A percentile compares a stretch with the other conserved stretches of the same genome.
phyloP scores from a whole-genome alignment of 2,329 filamentous ascomycete genomes.

The Triangularia verruculosa region DNA sequence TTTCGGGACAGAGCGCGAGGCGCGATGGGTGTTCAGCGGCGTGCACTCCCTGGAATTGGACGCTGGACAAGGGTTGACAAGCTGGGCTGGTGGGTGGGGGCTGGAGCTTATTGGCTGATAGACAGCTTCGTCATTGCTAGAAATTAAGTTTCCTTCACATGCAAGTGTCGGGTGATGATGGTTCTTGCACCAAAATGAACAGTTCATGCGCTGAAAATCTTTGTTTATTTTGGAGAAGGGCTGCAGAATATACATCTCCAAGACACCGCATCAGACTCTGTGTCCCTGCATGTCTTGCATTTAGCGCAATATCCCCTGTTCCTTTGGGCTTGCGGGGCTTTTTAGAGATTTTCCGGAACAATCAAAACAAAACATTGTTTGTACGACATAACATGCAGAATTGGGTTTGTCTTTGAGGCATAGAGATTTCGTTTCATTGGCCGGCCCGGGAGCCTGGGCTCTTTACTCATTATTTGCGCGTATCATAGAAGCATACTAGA shows the following conservation, averaged over 20 bases:
- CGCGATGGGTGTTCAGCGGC: slow-evolving; percentile 16
- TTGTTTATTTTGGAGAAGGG: neutral
- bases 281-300: neutral
- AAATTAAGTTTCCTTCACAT: slow-evolving; percentile 24
- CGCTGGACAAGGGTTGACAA: neutral
- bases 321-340: neutral
- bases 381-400: neutral
- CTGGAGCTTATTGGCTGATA: slow-evolving; percentile 18
- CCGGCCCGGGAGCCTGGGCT: neutral
- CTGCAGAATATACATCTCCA: neutral
- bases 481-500: neutral
- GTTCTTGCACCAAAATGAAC: neutral
- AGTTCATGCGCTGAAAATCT: neutral
- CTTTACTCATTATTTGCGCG: neutral
- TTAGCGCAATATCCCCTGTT: neutral
- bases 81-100: slow-evolving; percentile 10
- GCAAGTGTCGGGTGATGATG: slow-evolving; percentile 11
- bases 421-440: neutral
- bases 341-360: neutral
- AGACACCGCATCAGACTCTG: neutral
- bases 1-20: slow-evolving; percentile 27
- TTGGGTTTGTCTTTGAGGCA: neutral
- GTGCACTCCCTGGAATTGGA: neutral
- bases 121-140: slow-evolving; percentile 20
- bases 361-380: neutral